Evolutionary conservation across 257 asterid genomes (phyloP).

Genomic region (Forsythia suspensa): DNA sequence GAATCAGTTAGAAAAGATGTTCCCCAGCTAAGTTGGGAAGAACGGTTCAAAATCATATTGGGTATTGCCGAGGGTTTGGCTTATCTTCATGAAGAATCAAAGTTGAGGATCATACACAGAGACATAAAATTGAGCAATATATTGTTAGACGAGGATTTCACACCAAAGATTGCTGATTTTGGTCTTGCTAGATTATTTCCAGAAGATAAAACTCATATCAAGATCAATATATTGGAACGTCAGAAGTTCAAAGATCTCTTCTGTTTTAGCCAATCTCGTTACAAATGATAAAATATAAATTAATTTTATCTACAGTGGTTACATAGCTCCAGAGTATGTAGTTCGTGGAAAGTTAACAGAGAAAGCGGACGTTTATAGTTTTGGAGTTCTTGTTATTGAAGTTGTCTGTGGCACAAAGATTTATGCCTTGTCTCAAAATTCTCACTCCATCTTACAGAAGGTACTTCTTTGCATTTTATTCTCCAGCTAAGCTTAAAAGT

Average conservation of each 20-base stretch:
- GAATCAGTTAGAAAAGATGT: constrained; percentile 46
- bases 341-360: constrained; percentile 65
- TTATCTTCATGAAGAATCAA: constrained; percentile 61
- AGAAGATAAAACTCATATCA: constrained; percentile 54
- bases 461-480: constrained; percentile 24
- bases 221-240: no score
- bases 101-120: constrained; percentile 60
- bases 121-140: constrained; percentile 71
- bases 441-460: constrained; percentile 49
- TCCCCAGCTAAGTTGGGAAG: constrained; percentile 52
- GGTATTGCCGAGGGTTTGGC: constrained; percentile 78
- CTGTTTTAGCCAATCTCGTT: not conserved
- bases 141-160: constrained; percentile 52
- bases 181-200: constrained; percentile 72
- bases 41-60: constrained; percentile 46
- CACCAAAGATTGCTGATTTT: constrained; percentile 72
- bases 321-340: constrained; percentile 81
- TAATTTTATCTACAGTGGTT: constrained; percentile 44
- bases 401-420: constrained; percentile 47
- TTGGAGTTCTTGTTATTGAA: constrained; percentile 67
- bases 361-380: constrained; percentile 74
- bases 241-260: no score
- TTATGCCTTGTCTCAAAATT: constrained; percentile 33
- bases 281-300: constrained; percentile 2
- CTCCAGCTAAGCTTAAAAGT: no score